Percentiles rank a stretch among this genome's conserved stretches.
Conservation (phyloP, 768 basidiomycete species). For the Amanita muscaria region DNA sequence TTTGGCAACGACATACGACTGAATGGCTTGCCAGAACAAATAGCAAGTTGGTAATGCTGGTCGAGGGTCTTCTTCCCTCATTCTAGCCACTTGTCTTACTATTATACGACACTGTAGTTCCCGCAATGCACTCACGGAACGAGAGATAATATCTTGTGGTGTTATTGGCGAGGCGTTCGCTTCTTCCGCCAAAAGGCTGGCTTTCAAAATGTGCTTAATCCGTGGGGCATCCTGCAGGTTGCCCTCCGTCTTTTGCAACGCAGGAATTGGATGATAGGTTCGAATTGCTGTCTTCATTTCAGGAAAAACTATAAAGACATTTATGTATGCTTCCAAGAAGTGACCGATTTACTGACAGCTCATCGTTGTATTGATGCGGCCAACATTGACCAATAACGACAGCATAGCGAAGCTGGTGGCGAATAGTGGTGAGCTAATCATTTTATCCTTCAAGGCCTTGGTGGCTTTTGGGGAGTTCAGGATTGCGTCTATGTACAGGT, state of each 20-base stretch:
- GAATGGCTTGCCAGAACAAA: slow-evolving; percentile 60
- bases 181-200: slow-evolving; percentile 39
- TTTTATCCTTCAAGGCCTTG: slow-evolving; percentile 63
- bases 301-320: slow-evolving; percentile 48
- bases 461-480: slow-evolving; percentile 58
- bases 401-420: slow-evolving; percentile 69
- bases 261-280: slow-evolving; percentile 72
- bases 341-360: slow-evolving; percentile 47
- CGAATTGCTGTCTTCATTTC: slow-evolving; percentile 73
- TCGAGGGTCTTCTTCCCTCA: slow-evolving; percentile 49
- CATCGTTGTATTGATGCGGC: slow-evolving; percentile 74
- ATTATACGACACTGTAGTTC: slow-evolving; percentile 1
- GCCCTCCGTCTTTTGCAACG: slow-evolving; percentile 56
- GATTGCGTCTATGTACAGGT: slow-evolving; percentile 46
- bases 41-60: slow-evolving; percentile 61
- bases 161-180: slow-evolving; percentile 40
- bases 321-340: slow-evolving; percentile 6
- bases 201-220: slow-evolving; percentile 68
- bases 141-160: slow-evolving; percentile 47
- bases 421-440: slow-evolving; percentile 49
- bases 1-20: slow-evolving; percentile 28
- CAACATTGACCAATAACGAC: slow-evolving; percentile 67
- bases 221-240: slow-evolving; percentile 75
- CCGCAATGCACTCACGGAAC: slow-evolving; percentile 34
- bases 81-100: slow-evolving; percentile 22